Conservation (phyloP, 2,329 filamentous ascomycete genomes). For the Elsinoe australis region DNA sequence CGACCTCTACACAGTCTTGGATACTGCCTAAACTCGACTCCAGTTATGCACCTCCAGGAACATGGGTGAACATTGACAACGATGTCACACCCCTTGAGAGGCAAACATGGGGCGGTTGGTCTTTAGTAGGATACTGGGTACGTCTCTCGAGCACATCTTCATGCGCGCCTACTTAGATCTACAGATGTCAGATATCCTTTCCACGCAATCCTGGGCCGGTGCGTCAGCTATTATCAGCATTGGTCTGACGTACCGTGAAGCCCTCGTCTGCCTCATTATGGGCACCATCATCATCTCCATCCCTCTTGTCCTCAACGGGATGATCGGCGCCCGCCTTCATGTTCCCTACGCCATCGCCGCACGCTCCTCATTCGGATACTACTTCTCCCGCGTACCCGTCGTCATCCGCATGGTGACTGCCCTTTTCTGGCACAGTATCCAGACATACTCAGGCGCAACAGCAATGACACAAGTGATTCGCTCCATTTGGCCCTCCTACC, state of each 20-base stretch:
- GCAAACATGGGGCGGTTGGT: conserved; percentile 32
- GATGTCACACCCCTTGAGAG: conserved; percentile 29
- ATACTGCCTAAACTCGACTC: conserved; percentile 43
- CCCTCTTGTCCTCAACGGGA: conserved; percentile 53
- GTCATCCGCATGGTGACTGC: conserved; percentile 48
- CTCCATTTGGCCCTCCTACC: conserved; percentile 53
- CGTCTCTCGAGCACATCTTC: background rate
- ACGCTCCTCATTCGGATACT: conserved; percentile 51
- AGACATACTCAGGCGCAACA: conserved; percentile 56
- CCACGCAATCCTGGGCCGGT: conserved; percentile 31
- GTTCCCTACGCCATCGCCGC: conserved; percentile 51
- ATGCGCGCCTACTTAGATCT: background rate
- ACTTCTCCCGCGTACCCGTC: conserved; percentile 49
- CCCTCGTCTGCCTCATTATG: conserved; percentile 45
- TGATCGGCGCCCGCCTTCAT: conserved; percentile 45
- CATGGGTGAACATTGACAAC: conserved; percentile 35
- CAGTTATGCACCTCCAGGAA: conserved; percentile 40
- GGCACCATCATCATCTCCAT: conserved; percentile 47
- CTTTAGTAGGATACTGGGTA: conserved; percentile 33
- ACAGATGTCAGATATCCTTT: conserved; percentile 25
- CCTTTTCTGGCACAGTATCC: conserved; percentile 58
- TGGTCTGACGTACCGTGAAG: conserved; percentile 49
- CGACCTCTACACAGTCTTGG: conserved; percentile 28
- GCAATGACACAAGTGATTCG: conserved; percentile 45
- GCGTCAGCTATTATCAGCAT: conserved; percentile 43